A percentile compares a stretch with the other conserved stretches of the same genome.
Conservation (phyloP, 805 yeast species). For the Pichia exigua region DNA sequence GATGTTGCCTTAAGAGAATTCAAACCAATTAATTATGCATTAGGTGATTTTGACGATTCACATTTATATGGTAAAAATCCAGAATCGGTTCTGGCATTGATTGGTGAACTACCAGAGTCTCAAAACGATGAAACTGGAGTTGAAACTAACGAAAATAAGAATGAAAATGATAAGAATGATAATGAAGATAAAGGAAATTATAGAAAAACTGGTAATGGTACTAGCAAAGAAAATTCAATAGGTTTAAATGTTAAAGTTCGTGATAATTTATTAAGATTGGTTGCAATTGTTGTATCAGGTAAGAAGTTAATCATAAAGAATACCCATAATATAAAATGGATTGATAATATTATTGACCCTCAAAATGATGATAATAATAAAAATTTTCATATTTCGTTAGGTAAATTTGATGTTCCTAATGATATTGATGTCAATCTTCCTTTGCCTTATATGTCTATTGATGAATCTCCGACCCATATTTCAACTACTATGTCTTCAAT, state of each 20-base stretch:
- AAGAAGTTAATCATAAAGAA: slow-evolving; percentile 23
- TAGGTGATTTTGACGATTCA: slow-evolving; percentile 57
- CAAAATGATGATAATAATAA: neutral
- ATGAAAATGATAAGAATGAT: neutral
- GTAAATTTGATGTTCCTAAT: neutral
- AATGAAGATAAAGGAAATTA: neutral
- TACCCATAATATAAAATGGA: slow-evolving; percentile 20
- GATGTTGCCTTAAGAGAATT: slow-evolving; percentile 60
- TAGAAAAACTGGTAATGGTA: neutral
- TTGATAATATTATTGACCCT: neutral
- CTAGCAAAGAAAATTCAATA: slow-evolving; percentile 8
- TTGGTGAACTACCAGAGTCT: slow-evolving; percentile 25
- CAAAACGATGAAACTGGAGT: neutral
- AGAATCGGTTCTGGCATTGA: slow-evolving; percentile 23
- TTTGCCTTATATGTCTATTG: neutral
- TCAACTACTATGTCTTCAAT: neutral
- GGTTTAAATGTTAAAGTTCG: slow-evolving; percentile 22
- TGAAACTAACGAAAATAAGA: neutral
- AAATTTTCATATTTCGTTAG: neutral
- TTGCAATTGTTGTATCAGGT: slow-evolving; percentile 29
- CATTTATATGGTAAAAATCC: slow-evolving; percentile 32
- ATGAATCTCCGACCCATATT: neutral
- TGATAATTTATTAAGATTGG: slow-evolving; percentile 28
- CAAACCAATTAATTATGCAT: slow-evolving; percentile 42
- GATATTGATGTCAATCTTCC: neutral